Percentiles rank a stretch among this genome's conserved stretches.
Conservation (phyloP, 2,329 filamentous ascomycete species). For the Davidsoniella eucalypti region DNA sequence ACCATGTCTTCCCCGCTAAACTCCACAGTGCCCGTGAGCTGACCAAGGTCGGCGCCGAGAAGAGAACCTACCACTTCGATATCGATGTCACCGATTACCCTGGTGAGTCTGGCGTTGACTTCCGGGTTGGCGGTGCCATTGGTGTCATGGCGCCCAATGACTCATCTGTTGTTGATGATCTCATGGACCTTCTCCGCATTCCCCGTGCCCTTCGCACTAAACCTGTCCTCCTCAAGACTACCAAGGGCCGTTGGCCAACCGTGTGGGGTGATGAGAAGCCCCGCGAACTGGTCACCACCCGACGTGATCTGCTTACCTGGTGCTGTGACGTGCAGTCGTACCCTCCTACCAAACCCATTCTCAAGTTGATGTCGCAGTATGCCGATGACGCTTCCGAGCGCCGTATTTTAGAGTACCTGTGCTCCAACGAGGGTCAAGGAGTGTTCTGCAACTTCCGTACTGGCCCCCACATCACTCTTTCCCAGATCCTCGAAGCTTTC, state of each 20-base stretch:
- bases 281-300: constrained; percentile 74
- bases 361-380: constrained; percentile 75
- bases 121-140: constrained; percentile 91
- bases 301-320: constrained; percentile 87
- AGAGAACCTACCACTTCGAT: constrained; percentile 94
- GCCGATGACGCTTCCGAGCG: constrained; percentile 66
- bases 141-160: constrained; percentile 85
- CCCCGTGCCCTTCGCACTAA: constrained; percentile 73
- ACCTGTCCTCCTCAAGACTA: constrained; percentile 63
- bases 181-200: constrained; percentile 67
- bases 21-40: constrained; percentile 73
- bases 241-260: constrained; percentile 77
- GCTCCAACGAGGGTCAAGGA: constrained; percentile 77
- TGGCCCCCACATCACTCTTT: constrained; percentile 67
- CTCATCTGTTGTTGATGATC: constrained; percentile 56
- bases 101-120: constrained; percentile 67
- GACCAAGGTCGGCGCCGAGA: constrained; percentile 77
- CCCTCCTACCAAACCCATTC: constrained; percentile 71
- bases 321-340: constrained; percentile 88
- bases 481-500: constrained; percentile 80
- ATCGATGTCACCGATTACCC: constrained; percentile 94
- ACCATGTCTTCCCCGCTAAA: constrained; percentile 79
- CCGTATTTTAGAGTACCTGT: constrained; percentile 74
- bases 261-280: constrained; percentile 89
- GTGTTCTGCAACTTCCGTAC: constrained; percentile 90